phyloP scores from a whole-genome alignment of 2,329 filamentous ascomycete genomes.

The Fusarium palustre region DNA sequence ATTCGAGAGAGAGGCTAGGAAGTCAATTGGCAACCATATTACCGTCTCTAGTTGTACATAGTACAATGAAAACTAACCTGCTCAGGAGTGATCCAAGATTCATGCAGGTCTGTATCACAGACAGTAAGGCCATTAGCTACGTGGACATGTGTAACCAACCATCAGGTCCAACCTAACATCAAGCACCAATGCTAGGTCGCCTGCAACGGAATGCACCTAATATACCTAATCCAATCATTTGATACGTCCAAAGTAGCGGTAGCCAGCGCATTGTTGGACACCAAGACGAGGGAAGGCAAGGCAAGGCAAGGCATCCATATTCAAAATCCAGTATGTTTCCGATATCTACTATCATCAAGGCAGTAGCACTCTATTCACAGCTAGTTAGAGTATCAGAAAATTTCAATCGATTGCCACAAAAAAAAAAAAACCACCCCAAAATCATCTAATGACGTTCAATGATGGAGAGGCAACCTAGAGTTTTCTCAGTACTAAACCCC shows the following conservation, averaged over 20 bases:
- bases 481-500: constrained; percentile 34
- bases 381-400: constrained; percentile 19
- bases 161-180: background rate
- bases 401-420: constrained; percentile 32
- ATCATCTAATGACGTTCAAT: constrained; percentile 30
- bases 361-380: background rate
- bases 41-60: background rate
- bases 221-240: constrained; percentile 23
- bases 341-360: background rate
- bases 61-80: background rate
- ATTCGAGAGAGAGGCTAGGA: background rate
- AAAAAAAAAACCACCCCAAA: background rate
- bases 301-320: background rate
- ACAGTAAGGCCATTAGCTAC: constrained; percentile 2
- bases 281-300: constrained; percentile 5
- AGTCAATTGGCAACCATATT: background rate
- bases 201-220: constrained; percentile 15
- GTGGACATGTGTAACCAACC: constrained; percentile 12
- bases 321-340: background rate
- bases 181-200: constrained; percentile 23
- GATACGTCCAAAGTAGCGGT: constrained; percentile 24
- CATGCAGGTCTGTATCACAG: background rate
- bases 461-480: constrained; percentile 31
- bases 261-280: constrained; percentile 30
- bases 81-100: background rate